phyloP scores from a whole-genome alignment of 345 rosid genomes.

The Salix dunnii region DNA sequence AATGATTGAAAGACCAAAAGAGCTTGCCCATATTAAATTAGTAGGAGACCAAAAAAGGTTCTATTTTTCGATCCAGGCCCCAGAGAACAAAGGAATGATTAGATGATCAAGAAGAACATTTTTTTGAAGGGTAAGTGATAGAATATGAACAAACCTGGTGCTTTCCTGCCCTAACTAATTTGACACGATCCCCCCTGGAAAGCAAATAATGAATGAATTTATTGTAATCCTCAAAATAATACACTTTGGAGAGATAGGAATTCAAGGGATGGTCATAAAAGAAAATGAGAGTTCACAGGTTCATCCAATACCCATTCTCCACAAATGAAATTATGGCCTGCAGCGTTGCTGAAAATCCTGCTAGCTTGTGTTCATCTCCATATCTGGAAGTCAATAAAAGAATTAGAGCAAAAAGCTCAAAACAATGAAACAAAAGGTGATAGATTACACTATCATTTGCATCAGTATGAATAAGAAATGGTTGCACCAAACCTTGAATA shows the following conservation, averaged over 20 bases:
- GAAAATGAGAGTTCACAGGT: conserved; percentile 2
- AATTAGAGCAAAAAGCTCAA: neutral
- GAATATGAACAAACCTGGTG: conserved; percentile 61
- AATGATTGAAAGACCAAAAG: neutral
- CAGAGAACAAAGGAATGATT: neutral
- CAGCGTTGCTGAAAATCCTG: conserved; percentile 96
- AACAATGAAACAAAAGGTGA: neutral
- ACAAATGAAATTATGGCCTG: conserved; percentile 99
- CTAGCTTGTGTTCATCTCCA: conserved; percentile 97
- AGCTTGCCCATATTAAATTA: neutral
- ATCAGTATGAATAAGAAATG: neutral
- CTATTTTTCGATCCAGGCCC: neutral
- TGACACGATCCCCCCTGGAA: conserved; percentile 75
- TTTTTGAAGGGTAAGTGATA: conserved; percentile 5
- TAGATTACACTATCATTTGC: neutral
- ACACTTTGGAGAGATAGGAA: neutral
- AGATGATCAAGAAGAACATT: neutral
- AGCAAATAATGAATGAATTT: conserved; percentile 21
- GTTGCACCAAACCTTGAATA: conserved; percentile 70
- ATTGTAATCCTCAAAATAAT: neutral
- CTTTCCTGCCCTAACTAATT: conserved; percentile 79
- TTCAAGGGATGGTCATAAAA: neutral
- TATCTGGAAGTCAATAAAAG: conserved; percentile 49
- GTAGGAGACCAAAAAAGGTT: neutral
- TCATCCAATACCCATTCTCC: conserved; percentile 68